Percentiles rank a stretch among this genome's conserved stretches.
These are phyloP conservation scores for Nannochloropsis gaditana DNA, from an alignment of 108 stramenopile genomes.

Conservation along the genomic window DNA sequence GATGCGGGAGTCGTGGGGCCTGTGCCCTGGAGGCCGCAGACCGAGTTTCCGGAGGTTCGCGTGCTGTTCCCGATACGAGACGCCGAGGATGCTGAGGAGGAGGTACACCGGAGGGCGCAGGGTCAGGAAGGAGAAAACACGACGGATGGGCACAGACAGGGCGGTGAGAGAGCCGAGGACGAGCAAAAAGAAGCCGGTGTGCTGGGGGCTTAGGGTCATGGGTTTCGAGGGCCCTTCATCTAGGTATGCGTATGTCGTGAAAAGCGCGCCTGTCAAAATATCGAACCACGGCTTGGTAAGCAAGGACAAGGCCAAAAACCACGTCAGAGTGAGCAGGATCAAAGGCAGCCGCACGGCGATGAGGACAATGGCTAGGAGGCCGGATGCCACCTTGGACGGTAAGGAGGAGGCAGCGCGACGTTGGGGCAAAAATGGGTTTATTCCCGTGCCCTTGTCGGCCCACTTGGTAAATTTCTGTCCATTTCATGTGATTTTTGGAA, in stretches of 20 bases:
- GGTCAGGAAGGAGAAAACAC: neutral
- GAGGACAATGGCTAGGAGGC: neutral
- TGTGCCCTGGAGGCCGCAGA: slow-evolving; percentile 7
- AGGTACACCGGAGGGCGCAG: neutral
- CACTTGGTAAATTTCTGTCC: neutral
- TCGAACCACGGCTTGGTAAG: neutral
- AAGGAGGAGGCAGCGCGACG: neutral
- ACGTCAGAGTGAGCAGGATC: neutral
- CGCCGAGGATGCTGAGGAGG: neutral
- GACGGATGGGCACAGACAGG: neutral
- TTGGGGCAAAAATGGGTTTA: slow-evolving; percentile 5
- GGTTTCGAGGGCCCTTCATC: neutral
- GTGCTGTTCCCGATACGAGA: neutral
- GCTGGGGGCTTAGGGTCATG: neutral
- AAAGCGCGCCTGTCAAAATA: neutral
- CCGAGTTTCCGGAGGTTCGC: slow-evolving; percentile 6
- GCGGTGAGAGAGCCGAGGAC: neutral
- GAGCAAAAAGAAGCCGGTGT: neutral
- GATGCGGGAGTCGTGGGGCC: neutral
- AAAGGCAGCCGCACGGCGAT: neutral
- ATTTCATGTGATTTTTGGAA: no score
- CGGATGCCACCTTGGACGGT: neutral
- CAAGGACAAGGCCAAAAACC: neutral
- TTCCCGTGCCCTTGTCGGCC: neutral
- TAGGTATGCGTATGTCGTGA: neutral